These are phyloP conservation scores for Coemansia sp. DNA, from an alignment of 192 early-diverging fungal genomes.

Conservation along the genomic window DNA sequence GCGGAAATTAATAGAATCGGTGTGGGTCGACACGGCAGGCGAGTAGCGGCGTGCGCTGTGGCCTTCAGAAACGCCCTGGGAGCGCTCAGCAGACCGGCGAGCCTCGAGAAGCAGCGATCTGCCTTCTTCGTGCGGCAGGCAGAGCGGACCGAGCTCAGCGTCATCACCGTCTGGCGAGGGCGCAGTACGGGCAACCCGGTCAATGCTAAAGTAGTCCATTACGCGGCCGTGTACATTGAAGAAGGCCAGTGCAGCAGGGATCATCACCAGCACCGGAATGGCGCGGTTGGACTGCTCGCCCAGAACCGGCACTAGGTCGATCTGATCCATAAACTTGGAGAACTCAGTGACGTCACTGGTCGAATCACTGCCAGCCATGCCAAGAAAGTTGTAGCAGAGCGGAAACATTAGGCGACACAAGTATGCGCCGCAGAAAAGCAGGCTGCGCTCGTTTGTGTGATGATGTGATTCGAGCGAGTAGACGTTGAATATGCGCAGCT, in stretches of 20 bases:
- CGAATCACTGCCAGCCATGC: constrained; percentile 52
- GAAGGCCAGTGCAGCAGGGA: constrained; percentile 71
- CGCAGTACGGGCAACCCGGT: constrained; percentile 3
- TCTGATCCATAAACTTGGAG: constrained; percentile 69
- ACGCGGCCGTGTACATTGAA: constrained; percentile 85
- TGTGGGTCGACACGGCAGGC: constrained; percentile 21
- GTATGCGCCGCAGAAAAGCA: constrained; percentile 92
- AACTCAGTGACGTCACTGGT: constrained; percentile 59
- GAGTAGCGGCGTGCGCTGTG: constrained; percentile 23
- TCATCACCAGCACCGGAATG: constrained; percentile 82
- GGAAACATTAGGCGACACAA: constrained; percentile 82
- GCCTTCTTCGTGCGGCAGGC: constrained; percentile 51
- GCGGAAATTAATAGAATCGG: constrained; percentile 20
- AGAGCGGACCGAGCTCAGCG: constrained; percentile 40
- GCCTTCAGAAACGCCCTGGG: constrained; percentile 27
- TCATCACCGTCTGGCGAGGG: constrained; percentile 22
- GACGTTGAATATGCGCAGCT: constrained; percentile 83
- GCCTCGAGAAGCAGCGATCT: constrained; percentile 48
- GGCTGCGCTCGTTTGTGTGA: constrained; percentile 85
- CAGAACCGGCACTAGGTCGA: constrained; percentile 87
- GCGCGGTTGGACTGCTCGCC: constrained; percentile 85
- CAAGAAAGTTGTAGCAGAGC: constrained; percentile 94
- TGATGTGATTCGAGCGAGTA: constrained; percentile 90
- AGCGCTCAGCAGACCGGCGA: constrained; percentile 40
- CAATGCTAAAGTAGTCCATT: constrained; percentile 61